Percentiles rank a stretch among this genome's conserved stretches.
Evolutionary conservation across 2,329 filamentous ascomycete genomes (phyloP).

Genomic region (Juglanconis oblonga): DNA sequence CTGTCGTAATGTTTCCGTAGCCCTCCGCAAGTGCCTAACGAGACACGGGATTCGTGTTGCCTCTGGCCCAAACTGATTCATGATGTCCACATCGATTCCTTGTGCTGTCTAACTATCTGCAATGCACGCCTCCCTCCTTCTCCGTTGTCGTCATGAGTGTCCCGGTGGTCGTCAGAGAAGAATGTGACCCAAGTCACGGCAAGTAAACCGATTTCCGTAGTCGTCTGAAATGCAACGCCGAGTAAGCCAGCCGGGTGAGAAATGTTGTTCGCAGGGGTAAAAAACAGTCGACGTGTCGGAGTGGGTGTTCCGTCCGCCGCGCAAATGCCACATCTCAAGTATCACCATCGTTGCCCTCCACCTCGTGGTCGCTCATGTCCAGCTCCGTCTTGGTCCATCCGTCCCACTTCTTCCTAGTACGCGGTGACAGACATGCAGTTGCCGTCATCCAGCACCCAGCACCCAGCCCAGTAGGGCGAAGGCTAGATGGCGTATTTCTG

Average conservation of each 20-base stretch:
- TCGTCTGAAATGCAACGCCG: conserved; percentile 19
- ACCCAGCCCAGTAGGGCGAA: neutral
- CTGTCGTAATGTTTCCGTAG: neutral
- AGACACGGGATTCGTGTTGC: neutral
- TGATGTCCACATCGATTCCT: conserved; percentile 17
- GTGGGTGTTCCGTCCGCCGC: conserved; percentile 7
- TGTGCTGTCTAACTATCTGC: conserved; percentile 20
- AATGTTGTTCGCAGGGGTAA: conserved; percentile 6
- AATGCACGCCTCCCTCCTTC: conserved; percentile 12
- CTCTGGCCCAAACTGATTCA: neutral
- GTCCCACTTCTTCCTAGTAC: neutral
- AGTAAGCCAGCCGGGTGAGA: conserved; percentile 11
- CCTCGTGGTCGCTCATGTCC: neutral
- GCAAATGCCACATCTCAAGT: neutral
- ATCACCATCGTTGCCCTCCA: neutral
- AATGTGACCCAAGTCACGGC: conserved; percentile 13
- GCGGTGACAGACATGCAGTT: neutral
- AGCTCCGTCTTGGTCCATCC: neutral
- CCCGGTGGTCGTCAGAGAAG: conserved; percentile 13
- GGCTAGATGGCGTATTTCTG: conserved; percentile 92
- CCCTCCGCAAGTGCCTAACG: no score
- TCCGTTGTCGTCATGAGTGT: conserved; percentile 8
- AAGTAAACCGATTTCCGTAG: conserved; percentile 6
- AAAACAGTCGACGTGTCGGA: conserved; percentile 6
- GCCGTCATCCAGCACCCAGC: neutral